Conservation (phyloP, 345 rosid genomes). For the Salix viminalis region DNA sequence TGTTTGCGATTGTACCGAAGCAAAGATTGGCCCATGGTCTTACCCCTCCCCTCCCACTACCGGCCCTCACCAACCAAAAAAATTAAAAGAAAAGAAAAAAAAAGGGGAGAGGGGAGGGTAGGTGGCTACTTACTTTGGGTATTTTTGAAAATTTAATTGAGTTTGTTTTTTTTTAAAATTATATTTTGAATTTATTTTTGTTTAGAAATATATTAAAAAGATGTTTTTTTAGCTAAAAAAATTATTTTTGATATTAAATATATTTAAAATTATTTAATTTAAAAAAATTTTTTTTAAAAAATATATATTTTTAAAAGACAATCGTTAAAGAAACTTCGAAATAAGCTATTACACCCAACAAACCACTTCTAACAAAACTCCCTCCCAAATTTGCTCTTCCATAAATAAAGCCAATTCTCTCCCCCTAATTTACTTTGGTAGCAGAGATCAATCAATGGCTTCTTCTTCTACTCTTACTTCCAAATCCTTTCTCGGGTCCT, state of each 20-base stretch:
- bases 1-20: not conserved
- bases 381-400: no score
- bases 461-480: conserved; percentile 15
- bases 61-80: not conserved
- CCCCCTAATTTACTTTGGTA: not conserved
- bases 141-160: no score
- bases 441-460: conserved; percentile 8
- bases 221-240: no score
- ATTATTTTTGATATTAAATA: no score
- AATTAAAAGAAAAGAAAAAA: not conserved
- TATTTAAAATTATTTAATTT: no score
- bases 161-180: no score
- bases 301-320: no score
- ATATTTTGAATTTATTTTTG: no score
- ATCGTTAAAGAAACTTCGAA: no score
- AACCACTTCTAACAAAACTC: not conserved
- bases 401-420: not conserved
- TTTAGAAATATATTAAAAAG: no score
- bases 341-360: not conserved
- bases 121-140: not conserved
- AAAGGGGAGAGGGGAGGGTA: not conserved
- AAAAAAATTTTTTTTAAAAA: not conserved
- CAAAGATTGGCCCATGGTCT: not conserved
- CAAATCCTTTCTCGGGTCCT: conserved; percentile 9
- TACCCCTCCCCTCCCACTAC: not conserved